Evolutionary conservation across 2,329 filamentous ascomycete species (phyloP), one percentile per base, ranked within the genome.

Genomic region (Verticillium nonalfalfae): DNA sequence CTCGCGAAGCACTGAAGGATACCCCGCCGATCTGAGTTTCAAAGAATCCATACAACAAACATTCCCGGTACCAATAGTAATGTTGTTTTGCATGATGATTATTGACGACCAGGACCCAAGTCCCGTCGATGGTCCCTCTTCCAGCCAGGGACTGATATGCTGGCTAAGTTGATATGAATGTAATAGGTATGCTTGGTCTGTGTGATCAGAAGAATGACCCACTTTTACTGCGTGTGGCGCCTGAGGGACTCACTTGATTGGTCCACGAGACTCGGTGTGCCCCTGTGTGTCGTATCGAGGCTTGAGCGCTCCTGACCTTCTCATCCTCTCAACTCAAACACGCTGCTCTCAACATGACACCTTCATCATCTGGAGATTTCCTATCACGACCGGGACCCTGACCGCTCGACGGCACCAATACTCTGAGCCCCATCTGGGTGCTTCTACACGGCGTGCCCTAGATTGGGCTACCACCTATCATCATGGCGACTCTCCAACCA

Each of bases 401-500:
- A 52, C 1, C 7, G 11, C 18, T 52, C 18, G 15, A 52, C 18
- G 9, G 18, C 18, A 21, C 3, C 18, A 6, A 26, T 31, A 52
- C 3, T 21, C 45, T 3, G 7, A 52, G 9, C 18, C 7, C 18
- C 45, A 52, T 7, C 45, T 52, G 45, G 45, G 45, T 18, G 45
- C 21, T 10, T 10, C 21, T 7, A 11, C n/a, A 31, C 45, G 45
- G n/a, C 18, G 18, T 18, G 45, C 45, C 45, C 45, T 21, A 18
- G 3, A n/a, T 52, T 21, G 45, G 45, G 45, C 45, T 7, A 21
- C 45, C 39, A 7, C 21, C 45, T 26, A 10, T 26, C 56, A 59
- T 60, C 38, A 79, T 79, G 77, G 70, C 75, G 60, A 75, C 77
- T 39, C 75, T 81, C 38, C 74, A 78, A 60, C 73, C 78, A 21